Conservation (phyloP, 1,284 basidiomycete genomes). For the Apiotrichum domesticum region DNA sequence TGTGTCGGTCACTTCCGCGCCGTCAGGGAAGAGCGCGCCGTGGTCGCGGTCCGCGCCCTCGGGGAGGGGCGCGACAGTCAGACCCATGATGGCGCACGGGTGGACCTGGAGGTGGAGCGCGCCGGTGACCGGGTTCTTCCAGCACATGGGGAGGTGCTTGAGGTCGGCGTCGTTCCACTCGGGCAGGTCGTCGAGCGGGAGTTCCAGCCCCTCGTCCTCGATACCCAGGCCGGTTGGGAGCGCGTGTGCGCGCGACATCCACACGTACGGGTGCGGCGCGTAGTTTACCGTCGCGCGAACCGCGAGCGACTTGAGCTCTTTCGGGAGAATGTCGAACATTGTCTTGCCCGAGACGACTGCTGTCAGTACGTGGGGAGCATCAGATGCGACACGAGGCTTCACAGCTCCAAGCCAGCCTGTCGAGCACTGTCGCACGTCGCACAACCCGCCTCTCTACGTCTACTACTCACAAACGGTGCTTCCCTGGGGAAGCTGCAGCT, state of each 20-base stretch:
- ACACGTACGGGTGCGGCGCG: constrained; percentile 72
- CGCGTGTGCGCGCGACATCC: constrained; percentile 72
- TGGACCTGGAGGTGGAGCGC: constrained; percentile 71
- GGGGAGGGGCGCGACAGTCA: constrained; percentile 61
- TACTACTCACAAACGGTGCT: constrained; percentile 71
- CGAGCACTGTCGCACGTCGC: no score
- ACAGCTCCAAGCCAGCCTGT: no score
- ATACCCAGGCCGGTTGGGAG: constrained; percentile 70
- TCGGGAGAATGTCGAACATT: constrained; percentile 76
- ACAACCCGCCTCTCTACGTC: not conserved
- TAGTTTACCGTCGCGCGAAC: constrained; percentile 67
- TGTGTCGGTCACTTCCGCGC: constrained; percentile 60
- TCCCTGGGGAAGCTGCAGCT: constrained; percentile 72
- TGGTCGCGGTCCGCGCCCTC: constrained; percentile 48
- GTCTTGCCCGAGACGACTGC: constrained; percentile 59
- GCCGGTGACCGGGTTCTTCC: constrained; percentile 78
- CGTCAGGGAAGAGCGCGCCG: constrained; percentile 61
- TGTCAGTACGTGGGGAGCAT: not conserved
- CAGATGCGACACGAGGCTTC: no score
- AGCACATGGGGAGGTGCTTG: constrained; percentile 65
- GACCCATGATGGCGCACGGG: constrained; percentile 57
- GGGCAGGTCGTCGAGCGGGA: constrained; percentile 60
- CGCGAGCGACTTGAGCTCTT: constrained; percentile 70
- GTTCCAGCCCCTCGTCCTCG: constrained; percentile 65
- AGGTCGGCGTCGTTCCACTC: constrained; percentile 64